Percentiles rank a stretch among this genome's conserved stretches.
Conservation (phyloP, 2,329 filamentous ascomycete genomes). For the Xylariales sp. region DNA sequence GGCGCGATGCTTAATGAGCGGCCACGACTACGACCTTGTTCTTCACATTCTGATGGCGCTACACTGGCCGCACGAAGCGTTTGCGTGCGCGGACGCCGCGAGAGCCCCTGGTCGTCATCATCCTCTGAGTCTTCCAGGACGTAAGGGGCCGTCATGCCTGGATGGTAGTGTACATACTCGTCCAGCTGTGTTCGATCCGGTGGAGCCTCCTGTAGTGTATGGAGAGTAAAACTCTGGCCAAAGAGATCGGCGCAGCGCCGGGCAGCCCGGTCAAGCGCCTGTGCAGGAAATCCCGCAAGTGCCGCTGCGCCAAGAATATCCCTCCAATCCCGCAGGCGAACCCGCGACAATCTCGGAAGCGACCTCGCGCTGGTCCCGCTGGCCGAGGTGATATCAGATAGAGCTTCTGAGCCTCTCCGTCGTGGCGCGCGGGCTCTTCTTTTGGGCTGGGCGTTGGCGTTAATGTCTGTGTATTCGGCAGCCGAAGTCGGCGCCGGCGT, state of each 20-base stretch:
- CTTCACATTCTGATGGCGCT: slow-evolving; percentile 12
- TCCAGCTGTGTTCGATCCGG: slow-evolving; percentile 34
- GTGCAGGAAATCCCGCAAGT: slow-evolving; percentile 74
- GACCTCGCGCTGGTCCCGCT: slow-evolving; percentile 35
- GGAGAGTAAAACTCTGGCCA: slow-evolving; percentile 74
- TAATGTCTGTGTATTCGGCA: slow-evolving; percentile 37
- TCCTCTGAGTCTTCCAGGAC: slow-evolving; percentile 38
- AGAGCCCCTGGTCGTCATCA: slow-evolving; percentile 15
- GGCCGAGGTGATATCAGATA: slow-evolving; percentile 9
- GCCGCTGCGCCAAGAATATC: slow-evolving; percentile 84
- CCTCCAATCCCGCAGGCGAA: slow-evolving; percentile 79
- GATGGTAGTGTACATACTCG: slow-evolving; percentile 42
- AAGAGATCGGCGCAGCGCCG: slow-evolving; percentile 82
- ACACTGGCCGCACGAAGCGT: slow-evolving; percentile 5
- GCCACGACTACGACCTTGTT: slow-evolving; percentile 9
- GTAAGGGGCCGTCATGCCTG: slow-evolving; percentile 43
- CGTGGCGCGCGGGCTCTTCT: slow-evolving; percentile 31
- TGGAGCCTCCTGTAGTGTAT: slow-evolving; percentile 60
- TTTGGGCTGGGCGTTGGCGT: slow-evolving; percentile 16
- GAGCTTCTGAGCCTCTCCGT: slow-evolving; percentile 5
- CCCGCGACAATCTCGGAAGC: neutral
- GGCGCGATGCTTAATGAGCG: slow-evolving; percentile 3
- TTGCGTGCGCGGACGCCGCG: neutral
- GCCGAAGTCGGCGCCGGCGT: slow-evolving; percentile 27
- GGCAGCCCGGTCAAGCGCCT: slow-evolving; percentile 75